Conservation (phyloP, 371 early-diverging fungal species). For the Phascolomyces articulosus region DNA sequence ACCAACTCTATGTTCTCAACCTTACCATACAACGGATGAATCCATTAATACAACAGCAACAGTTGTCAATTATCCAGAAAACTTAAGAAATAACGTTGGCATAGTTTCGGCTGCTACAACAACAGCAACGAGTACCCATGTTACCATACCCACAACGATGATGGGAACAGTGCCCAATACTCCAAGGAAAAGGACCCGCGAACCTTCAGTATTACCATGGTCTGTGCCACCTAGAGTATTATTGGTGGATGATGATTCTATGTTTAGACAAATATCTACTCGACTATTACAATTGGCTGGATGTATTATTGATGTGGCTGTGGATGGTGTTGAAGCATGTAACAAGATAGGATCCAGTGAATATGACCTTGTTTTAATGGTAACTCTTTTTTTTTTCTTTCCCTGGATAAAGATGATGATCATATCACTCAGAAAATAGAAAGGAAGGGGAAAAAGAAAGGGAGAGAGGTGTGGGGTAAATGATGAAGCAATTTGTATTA, state of each 20-base stretch:
- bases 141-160: too few relatives aligned
- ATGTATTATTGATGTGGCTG: constrained; percentile 74
- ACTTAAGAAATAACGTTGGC: background rate
- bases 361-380: constrained; percentile 82
- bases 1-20: too few relatives aligned
- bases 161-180: background rate
- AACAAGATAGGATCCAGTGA: constrained; percentile 33
- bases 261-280: constrained; percentile 63
- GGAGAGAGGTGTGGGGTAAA: too few relatives aligned
- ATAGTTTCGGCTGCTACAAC: background rate
- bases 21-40: background rate
- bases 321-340: constrained; percentile 74
- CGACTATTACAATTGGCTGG: constrained; percentile 71
- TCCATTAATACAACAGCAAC: background rate
- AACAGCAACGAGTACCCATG: too few relatives aligned
- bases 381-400: constrained; percentile 20
- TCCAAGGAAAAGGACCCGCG: constrained; percentile 2
- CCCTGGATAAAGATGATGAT: too few relatives aligned
- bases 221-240: constrained; percentile 70
- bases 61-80: background rate
- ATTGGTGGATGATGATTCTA: constrained; percentile 78
- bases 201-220: constrained; percentile 33
- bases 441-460: too few relatives aligned
- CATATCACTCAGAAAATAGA: too few relatives aligned
- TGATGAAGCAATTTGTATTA: too few relatives aligned